Base-by-base conservation (phyloP, 306 rosid species). In the Vigna angularis region DNA sequence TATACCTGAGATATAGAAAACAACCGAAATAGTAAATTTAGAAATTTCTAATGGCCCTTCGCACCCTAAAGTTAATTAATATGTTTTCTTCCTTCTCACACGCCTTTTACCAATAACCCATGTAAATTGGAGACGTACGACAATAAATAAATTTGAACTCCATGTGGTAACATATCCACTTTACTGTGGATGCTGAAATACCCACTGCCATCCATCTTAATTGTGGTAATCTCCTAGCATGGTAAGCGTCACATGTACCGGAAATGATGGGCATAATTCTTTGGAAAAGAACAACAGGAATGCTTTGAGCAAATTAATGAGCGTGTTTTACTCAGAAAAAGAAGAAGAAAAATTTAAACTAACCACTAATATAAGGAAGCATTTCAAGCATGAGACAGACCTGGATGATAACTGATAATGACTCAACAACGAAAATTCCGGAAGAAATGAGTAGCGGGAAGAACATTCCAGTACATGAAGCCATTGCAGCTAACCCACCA, bases 391-490 rank as follows among this genome's bases (percentile, higher is more conserved):
- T 13, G 81, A 66, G 20, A 63, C 47, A 61, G 7, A 92, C 97
- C 98, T 91, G 98, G 79, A 92, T 28, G 76, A 95, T 80, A 85
- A 89, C 82, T 1, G 97, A 83, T 49, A 89, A 86, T 24, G 90
- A 90, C 85, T 95, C 98, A 42, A 86, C 26, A n/a, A 92, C 36
- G 72, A 95, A 92, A 71, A 92, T 50, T 62, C 94, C 97, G 11
- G 93, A 89, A 51, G 98, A 85, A 76, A 95, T 85, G 71, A 95
- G 79, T 15, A 95, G 80, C 1, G 98, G 98, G 75, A 95, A 82
- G 87, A 92, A 95, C 98, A 95, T 95, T 83, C 98, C 98, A 1
- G 97, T 88, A 82, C 92, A 95, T 56, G 93, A 88, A 79, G 98
- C 98, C 93, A 95, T 95, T 77, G 98, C 94, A 72, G 98, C 96